Evolutionary conservation across 129 eudicot species (phyloP).

Genomic region (Kitagawia praeruptora): DNA sequence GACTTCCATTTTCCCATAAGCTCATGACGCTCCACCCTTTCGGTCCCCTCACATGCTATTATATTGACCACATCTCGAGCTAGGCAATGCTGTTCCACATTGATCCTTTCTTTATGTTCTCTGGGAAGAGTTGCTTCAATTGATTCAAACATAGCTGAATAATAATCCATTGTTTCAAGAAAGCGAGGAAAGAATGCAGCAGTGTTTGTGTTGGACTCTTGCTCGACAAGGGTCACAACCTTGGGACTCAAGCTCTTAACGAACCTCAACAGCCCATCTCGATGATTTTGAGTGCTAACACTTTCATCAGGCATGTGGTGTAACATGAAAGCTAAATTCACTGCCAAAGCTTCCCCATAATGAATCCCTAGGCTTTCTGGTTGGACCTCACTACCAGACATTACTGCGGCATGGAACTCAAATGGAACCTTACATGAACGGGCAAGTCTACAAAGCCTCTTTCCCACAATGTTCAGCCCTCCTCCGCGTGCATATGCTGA

Average conservation of each 20-base stretch:
- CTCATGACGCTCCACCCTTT: conserved; percentile 76
- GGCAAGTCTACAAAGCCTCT: conserved; percentile 51
- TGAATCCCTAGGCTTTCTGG: conserved; percentile 26
- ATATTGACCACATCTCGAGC: conserved; percentile 77
- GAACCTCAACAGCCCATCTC: conserved; percentile 65
- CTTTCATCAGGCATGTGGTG: conserved; percentile 88
- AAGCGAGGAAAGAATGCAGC: conserved; percentile 77
- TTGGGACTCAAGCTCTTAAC: conserved; percentile 59
- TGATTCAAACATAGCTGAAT: conserved; percentile 77
- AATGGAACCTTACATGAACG: conserved; percentile 53
- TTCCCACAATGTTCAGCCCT: conserved; percentile 50
- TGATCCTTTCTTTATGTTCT: conserved; percentile 59
- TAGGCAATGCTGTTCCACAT: conserved; percentile 66
- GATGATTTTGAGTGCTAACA: conserved; percentile 53
- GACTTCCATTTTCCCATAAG: conserved; percentile 76
- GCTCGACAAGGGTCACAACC: conserved; percentile 81
- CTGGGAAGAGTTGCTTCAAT: conserved; percentile 65
- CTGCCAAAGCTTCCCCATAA: conserved; percentile 61
- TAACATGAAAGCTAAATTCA: conserved; percentile 64
- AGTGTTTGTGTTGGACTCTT: conserved; percentile 74
- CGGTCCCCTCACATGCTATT: conserved; percentile 76
- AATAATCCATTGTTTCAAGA: conserved; percentile 64
- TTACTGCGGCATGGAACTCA: conserved; percentile 40
- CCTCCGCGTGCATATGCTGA: conserved; percentile 72
- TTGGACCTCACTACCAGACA: conserved; percentile 29